Percentiles rank a stretch among this genome's conserved stretches.
Evolutionary conservation across 2,329 filamentous ascomycete species (phyloP).

Genomic region (Ceratocystis huliohia): DNA sequence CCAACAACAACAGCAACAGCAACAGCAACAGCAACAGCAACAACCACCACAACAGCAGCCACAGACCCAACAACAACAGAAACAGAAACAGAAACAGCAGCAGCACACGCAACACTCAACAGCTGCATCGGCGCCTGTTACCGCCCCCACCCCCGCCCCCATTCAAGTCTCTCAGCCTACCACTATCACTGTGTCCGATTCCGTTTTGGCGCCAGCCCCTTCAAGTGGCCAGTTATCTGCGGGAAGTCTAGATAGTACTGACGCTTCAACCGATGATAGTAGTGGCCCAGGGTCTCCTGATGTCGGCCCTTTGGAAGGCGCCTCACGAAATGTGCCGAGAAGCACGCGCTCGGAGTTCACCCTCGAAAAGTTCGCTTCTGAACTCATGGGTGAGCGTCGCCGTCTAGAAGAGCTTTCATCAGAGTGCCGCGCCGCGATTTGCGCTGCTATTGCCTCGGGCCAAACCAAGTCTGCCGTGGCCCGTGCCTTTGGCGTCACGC

Average conservation of each 20-base stretch:
- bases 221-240: conserved; percentile 4
- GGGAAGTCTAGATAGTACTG: conserved; percentile 11
- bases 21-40: no score
- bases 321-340: not conserved
- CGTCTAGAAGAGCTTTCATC: conserved; percentile 20
- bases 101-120: not conserved
- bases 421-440: conserved; percentile 20
- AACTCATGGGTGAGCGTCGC: conserved; percentile 18
- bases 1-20: conserved; percentile 4
- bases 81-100: not conserved
- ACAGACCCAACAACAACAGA: not conserved
- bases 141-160: not conserved
- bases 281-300: conserved; percentile 13
- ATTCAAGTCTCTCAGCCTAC: conserved; percentile 1
- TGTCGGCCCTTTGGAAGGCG: conserved; percentile 5
- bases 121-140: not conserved
- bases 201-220: not conserved
- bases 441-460: conserved; percentile 20
- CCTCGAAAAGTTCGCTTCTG: conserved; percentile 17
- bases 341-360: conserved; percentile 17
- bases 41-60: no score
- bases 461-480: conserved; percentile 21
- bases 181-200: not conserved
- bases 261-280: conserved; percentile 16
- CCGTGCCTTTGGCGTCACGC: conserved; percentile 21